A percentile compares a stretch with the other conserved stretches of the same genome.
Conservation (phyloP, 148 eudicot genomes). For the Vaccinium macrocarpon region DNA sequence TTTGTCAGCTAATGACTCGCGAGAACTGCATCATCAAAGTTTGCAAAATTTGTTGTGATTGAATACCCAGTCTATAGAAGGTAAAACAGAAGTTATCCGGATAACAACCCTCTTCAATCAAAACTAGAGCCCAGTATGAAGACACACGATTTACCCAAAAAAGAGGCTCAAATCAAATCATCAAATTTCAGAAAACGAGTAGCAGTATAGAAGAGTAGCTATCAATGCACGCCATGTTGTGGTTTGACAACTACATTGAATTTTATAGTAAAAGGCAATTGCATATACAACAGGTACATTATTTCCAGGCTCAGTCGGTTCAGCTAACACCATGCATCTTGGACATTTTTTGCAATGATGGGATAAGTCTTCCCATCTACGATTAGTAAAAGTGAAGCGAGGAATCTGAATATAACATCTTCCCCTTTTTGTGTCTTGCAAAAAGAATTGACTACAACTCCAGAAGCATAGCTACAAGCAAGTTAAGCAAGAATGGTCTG, state of each 20-base stretch:
- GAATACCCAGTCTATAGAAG: too few relatives aligned
- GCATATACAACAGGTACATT: not conserved
- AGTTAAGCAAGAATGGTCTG: not conserved
- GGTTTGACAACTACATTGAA: not conserved
- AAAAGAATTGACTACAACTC: not conserved
- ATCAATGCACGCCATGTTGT: not conserved
- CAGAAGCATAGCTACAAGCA: not conserved
- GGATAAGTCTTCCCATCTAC: not conserved
- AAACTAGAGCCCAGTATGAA: too few relatives aligned
- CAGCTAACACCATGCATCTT: not conserved
- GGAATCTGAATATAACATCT: not conserved
- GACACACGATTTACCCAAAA: too few relatives aligned
- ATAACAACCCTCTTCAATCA: too few relatives aligned
- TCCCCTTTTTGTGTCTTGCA: not conserved
- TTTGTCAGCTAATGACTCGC: too few relatives aligned
- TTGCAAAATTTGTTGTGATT: too few relatives aligned
- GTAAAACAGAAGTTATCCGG: too few relatives aligned
- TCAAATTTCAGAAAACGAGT: too few relatives aligned
- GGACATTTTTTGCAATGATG: not conserved
- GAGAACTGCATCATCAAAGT: too few relatives aligned
- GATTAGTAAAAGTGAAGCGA: not conserved
- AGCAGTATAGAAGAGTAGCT: not conserved
- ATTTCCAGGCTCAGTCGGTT: not conserved
- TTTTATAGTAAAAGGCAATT: not conserved
- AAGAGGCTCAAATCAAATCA: too few relatives aligned